Conservation (phyloP, 805 yeast species). For the Candida mattraensis region DNA sequence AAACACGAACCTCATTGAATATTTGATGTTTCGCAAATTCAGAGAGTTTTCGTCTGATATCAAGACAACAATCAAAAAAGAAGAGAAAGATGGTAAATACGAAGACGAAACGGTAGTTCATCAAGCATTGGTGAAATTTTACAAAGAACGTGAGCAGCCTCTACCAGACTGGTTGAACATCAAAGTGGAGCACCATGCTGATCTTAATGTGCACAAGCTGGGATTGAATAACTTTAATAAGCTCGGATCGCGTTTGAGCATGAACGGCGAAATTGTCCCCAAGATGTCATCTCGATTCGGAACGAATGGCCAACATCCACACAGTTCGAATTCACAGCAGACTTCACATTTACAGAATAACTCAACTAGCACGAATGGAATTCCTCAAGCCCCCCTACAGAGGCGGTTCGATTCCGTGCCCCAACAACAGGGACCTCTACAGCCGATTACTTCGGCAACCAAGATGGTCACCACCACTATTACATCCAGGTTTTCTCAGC, state of each 20-base stretch:
- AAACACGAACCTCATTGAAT: conserved; percentile 1
- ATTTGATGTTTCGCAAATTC: conserved; percentile 23
- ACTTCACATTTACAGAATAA: background rate
- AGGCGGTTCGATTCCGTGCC: conserved; percentile 6
- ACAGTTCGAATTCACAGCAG: conserved; percentile 5
- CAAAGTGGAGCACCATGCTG: too few species aligned
- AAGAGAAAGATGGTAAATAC: conserved; percentile 35
- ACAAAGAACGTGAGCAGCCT: conserved; percentile 19
- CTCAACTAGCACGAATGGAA: conserved; percentile 1
- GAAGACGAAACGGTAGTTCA: conserved; percentile 37
- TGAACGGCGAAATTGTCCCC: conserved; percentile 14
- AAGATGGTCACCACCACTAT: conserved; percentile 11
- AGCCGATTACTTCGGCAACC: conserved; percentile 2
- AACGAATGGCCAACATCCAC: too few species aligned
- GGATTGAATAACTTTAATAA: too few species aligned
- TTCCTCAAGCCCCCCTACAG: conserved; percentile 14
- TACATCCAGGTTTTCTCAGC: conserved; percentile 16
- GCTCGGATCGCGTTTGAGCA: conserved; percentile 14
- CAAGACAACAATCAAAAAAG: conserved; percentile 25
- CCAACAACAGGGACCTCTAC: conserved; percentile 4
- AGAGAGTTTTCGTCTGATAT: conserved; percentile 23
- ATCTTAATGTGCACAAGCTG: too few species aligned
- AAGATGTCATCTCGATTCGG: conserved; percentile 16
- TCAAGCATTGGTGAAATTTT: conserved; percentile 31
- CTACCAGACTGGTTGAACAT: conserved; percentile 34